Conservation (phyloP, 176 grass and related monocot genomes). For the Avena eriantha region DNA sequence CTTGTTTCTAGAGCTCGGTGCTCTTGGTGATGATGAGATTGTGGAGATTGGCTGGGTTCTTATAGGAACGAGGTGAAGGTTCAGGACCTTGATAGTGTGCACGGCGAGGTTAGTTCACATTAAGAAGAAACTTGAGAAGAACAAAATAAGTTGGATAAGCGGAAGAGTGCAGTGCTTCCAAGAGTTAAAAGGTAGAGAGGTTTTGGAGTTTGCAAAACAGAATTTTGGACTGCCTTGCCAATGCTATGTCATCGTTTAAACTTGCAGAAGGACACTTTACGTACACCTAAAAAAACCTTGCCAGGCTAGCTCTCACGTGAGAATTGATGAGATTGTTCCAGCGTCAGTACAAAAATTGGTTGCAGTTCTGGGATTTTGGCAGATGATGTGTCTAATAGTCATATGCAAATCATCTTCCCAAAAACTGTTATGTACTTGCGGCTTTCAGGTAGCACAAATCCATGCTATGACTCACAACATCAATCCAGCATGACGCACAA, state of each 20-base stretch:
- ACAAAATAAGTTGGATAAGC: constrained; percentile 5
- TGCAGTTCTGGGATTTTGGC: not conserved
- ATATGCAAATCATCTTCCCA: not conserved
- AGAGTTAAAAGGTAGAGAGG: not conserved
- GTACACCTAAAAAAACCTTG: not conserved
- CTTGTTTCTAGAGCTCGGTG: not conserved
- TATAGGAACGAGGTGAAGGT: constrained; percentile 29
- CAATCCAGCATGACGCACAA: not conserved
- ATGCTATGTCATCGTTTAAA: not conserved
- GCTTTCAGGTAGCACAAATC: not conserved
- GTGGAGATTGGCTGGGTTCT: not conserved
- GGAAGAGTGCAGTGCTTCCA: not conserved
- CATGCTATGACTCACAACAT: constrained; percentile 1
- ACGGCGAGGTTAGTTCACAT: not conserved
- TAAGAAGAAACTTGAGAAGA: constrained; percentile 5
- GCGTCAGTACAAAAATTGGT: not conserved
- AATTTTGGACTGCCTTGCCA: not conserved
- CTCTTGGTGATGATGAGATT: constrained; percentile 26
- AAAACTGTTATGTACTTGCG: not conserved
- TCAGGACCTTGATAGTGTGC: not conserved
- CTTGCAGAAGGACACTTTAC: not conserved
- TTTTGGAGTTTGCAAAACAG: constrained; percentile 36
- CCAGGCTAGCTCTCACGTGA: not conserved
- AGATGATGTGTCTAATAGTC: not conserved
- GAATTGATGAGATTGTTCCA: not conserved